These are phyloP conservation scores for Emiliania huxleyi DNA, from an alignment of 78 protist species.

Conservation along the genomic window DNA sequence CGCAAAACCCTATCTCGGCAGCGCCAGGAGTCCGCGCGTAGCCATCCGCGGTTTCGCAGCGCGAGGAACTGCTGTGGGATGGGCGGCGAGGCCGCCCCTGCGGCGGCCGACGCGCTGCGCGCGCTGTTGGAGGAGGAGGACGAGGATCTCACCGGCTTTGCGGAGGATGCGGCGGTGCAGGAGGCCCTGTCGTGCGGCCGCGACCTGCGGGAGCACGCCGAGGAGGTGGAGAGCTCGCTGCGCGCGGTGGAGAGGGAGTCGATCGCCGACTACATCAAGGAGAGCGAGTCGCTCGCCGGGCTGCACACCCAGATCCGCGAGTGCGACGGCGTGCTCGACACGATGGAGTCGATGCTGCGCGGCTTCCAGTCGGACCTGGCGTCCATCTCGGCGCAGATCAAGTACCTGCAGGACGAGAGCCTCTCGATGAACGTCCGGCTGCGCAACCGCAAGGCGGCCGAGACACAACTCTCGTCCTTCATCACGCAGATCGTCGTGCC, in stretches of 20 bases:
- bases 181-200: conserved; percentile 22
- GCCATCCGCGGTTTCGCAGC: too few species aligned
- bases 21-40: too few species aligned
- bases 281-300: conserved; percentile 15
- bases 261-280: conserved; percentile 42
- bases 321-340: conserved; percentile 48
- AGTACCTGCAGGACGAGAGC: conserved; percentile 59
- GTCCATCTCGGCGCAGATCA: conserved; percentile 48
- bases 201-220: conserved; percentile 35
- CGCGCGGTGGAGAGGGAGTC: neutral
- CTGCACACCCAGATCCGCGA: conserved; percentile 50
- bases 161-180: conserved; percentile 17
- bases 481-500: neutral
- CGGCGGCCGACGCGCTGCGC: neutral
- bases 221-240: conserved; percentile 4
- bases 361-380: conserved; percentile 55
- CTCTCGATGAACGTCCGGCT: conserved; percentile 50
- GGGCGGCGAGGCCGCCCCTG: too few species aligned
- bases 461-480: neutral
- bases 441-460: conserved; percentile 37
- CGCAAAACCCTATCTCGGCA: too few species aligned
- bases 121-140: neutral
- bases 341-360: conserved; percentile 56
- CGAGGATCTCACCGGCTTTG: neutral
- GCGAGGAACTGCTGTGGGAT: too few species aligned